Evolutionary conservation across 2,329 filamentous ascomycete genomes (phyloP), one percentile per base, ranked within the genome.

Genomic region (Colletotrichum truncatum): DNA sequence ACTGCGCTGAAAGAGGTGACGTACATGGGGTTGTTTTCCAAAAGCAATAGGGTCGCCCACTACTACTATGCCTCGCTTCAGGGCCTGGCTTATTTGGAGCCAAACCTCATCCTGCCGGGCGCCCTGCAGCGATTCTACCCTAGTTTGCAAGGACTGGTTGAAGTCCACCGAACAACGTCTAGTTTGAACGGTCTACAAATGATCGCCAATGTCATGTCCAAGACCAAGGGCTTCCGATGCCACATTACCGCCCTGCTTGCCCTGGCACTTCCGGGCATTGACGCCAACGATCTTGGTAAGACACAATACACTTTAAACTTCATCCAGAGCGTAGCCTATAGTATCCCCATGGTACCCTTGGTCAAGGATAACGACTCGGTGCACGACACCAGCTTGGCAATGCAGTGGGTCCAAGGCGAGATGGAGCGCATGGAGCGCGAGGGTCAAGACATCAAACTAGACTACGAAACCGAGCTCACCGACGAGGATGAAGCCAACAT

Each of bases 21-120:
- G 4, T 99, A 98, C 77, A 98, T 99, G 94, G 96, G 96, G 26
- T 91, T 99, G 52, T 99, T 98, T 77, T 93, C 94, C 57, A 99
- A 99, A 84, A 97, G 94, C 76, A 91, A 89, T 62, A 94, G 94
- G 52, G 91, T 96, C 3, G 94, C 97, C 75, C 94, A 91, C 77
- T 97, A 94, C 81, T 97, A 95, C 69, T 89, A 98, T 69, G 94
- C 92, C 52, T 93, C 95, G 1, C 84, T 99, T 52, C 95, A 98
- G 76, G 92, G 93, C 58, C 82, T 99, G 57, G 92, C 96, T 2
- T 98, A 92, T 72, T 84, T 99, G 46, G 95, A 99, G 75, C 97
- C 96, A 1, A 90, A 93, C 70, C 83, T 98, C 71, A 95, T 99
- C 64, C 84, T 99, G 2, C 96, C 96, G 0, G 96, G 97, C 41